Evolutionary conservation across 768 basidiomycete genomes (phyloP).

Genomic region (Auricularia cornea): DNA sequence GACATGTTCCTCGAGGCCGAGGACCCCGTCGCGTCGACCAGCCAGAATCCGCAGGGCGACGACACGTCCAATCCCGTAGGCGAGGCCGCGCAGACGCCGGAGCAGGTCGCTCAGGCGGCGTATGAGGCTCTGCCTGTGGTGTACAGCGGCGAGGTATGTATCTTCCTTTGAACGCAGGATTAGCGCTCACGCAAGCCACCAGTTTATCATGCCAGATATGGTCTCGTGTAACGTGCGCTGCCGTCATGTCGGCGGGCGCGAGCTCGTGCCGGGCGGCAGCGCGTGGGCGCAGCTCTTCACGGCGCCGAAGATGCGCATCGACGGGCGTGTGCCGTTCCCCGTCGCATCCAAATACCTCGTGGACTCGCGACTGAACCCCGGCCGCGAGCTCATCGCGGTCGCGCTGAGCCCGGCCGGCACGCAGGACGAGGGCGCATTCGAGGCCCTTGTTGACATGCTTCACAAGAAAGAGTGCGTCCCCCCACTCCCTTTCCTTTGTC

Average conservation of each 20-base stretch:
- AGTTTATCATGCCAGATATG: neutral
- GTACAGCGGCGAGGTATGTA: constrained; percentile 66
- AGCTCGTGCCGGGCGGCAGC: constrained; percentile 44
- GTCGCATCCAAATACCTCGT: constrained; percentile 72
- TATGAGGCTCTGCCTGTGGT: constrained; percentile 54
- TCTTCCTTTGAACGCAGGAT: neutral
- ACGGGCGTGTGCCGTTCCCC: constrained; percentile 74
- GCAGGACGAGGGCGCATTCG: constrained; percentile 42
- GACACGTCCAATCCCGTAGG: constrained; percentile 4
- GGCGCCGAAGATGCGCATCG: constrained; percentile 58
- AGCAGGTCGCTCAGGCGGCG: constrained; percentile 33
- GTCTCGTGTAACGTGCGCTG: constrained; percentile 34
- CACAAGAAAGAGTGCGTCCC: constrained; percentile 58
- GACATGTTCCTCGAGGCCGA: constrained; percentile 69
- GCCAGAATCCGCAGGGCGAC: constrained; percentile 24
- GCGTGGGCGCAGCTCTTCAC: constrained; percentile 78
- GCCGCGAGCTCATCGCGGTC: constrained; percentile 73
- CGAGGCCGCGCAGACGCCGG: constrained; percentile 18
- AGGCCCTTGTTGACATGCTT: constrained; percentile 56
- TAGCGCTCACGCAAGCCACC: too few species aligned
- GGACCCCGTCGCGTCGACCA: constrained; percentile 5
- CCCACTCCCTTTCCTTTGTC: constrained; percentile 6
- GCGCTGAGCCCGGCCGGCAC: constrained; percentile 52
- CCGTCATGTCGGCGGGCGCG: constrained; percentile 71
- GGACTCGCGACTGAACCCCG: constrained; percentile 64